Evolutionary conservation across 1,139 yeast genomes (phyloP), one percentile per base, ranked within the genome.

Genomic region (Saccharomyces hybrid): DNA sequence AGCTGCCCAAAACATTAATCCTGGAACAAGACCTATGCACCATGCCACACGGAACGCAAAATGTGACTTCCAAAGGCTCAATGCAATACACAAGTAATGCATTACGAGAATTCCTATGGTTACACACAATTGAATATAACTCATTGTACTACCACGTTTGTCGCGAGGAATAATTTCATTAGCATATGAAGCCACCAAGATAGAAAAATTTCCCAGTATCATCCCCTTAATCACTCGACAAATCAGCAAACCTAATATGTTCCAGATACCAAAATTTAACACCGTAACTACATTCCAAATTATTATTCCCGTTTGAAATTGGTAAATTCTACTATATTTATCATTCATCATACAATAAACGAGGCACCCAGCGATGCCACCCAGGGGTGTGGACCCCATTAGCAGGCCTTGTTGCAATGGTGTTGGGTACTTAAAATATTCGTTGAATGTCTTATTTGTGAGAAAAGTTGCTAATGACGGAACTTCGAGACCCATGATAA

Each of bases 161-260:
- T 76, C 73, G 61, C 80, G 77, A 52, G 91, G 88, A 20, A 88
- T 77, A 55, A 85, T 75, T 68, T 87, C 95, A n/a, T 88, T 78
- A 56, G 86, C 80, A 70, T 85, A 87, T 49, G 85, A 86, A 4
- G 91, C 88, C 47, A 86, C 80, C 57, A 82, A 81, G 14, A 90
- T 78, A 2, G 90, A 83, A 63, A 86, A 84, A 56, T 84, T 72
- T 50, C 95, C 95, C 57, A 85, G 78, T 55, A 87, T 85, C 52
- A 83, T 57, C 56, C 95, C 95, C 52, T 86, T 78, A 54, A 86
- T 72, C 49, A 79, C 69, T 66, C 95, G 79, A 27, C 91, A 38
- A 38, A 38, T 38, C n/a, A 38, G n/a, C 2, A 38, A 38, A 9
- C 44, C 44, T 20, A 38, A 38, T 11, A 38, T 2, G 75, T 61